Percentiles rank a stretch among this genome's conserved stretches.
Conservation (phyloP, 768 basidiomycete genomes). For the Boletus subcaerulescens region DNA sequence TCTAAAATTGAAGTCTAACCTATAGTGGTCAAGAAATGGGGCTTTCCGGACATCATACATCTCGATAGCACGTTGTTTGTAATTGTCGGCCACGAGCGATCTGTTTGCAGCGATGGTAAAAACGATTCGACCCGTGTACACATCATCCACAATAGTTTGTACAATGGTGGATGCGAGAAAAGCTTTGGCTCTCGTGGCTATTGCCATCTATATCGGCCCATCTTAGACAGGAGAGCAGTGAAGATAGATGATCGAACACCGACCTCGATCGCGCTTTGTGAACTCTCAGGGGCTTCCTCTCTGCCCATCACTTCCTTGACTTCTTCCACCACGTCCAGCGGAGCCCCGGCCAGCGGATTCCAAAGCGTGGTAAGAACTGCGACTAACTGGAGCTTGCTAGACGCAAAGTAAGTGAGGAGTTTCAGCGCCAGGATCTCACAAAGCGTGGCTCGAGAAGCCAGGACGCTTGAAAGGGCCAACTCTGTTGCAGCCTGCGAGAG, state of each 20-base stretch:
- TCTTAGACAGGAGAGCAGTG: not conserved
- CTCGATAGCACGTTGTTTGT: conserved; percentile 74
- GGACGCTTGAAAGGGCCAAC: conserved; percentile 74
- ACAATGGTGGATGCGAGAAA: conserved; percentile 83
- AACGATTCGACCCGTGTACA: conserved; percentile 77
- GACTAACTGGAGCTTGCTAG: conserved; percentile 68
- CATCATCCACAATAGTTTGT: conserved; percentile 84
- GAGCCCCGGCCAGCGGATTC: conserved; percentile 81
- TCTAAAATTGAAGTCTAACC: conserved; percentile 36
- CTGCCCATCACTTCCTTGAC: conserved; percentile 56
- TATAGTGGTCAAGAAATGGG: conserved; percentile 82
- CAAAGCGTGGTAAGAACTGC: conserved; percentile 79
- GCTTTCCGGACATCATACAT: conserved; percentile 65
- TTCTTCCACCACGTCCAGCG: conserved; percentile 60
- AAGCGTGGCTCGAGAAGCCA: conserved; percentile 66
- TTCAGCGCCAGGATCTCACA: conserved; percentile 92
- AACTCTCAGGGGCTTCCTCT: conserved; percentile 56
- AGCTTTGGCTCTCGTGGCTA: conserved; percentile 78
- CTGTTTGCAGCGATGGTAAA: conserved; percentile 60
- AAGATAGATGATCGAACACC: conserved; percentile 23
- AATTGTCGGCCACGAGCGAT: conserved; percentile 86
- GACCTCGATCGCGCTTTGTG: conserved; percentile 86
- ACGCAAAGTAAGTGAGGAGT: conserved; percentile 70
- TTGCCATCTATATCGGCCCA: conserved; percentile 63
- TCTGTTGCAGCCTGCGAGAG: conserved; percentile 64